Percentiles rank a stretch among this genome's conserved stretches.
Evolutionary conservation across 2,329 filamentous ascomycete species (phyloP).

Genomic region (Exophiala sp.): DNA sequence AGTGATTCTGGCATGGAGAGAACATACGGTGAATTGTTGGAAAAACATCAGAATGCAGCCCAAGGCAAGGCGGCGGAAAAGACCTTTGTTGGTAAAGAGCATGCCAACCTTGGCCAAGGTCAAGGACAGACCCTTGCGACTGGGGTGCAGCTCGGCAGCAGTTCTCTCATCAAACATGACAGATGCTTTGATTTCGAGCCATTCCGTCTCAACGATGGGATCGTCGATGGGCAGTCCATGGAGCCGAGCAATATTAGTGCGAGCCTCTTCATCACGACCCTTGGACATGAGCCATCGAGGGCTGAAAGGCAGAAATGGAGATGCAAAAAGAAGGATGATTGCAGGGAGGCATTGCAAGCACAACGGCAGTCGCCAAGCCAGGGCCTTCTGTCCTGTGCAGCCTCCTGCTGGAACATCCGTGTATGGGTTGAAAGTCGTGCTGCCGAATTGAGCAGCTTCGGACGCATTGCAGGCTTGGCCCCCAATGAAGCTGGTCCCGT

Average conservation of each 20-base stretch:
- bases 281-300: not conserved
- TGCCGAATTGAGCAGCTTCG: not conserved
- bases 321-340: not conserved
- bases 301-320: not conserved
- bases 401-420: not conserved
- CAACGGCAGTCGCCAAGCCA: not conserved
- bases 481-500: not conserved
- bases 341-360: not conserved
- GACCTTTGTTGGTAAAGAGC: not conserved
- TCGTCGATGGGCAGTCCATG: not conserved
- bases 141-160: not conserved
- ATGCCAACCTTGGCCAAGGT: not conserved
- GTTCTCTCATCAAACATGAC: not conserved
- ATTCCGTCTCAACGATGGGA: not conserved
- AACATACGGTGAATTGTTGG: constrained; percentile 5
- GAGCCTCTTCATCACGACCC: not conserved
- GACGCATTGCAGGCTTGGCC: not conserved
- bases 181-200: not conserved
- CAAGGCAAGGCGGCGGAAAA: not conserved
- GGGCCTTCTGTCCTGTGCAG: not conserved
- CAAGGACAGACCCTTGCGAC: not conserved
- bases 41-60: constrained; percentile 5
- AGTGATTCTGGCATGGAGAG: not conserved
- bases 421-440: not conserved
- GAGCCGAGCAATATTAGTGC: not conserved